phyloP scores from a whole-genome alignment of 2,329 filamentous ascomycete species.

The Aspergillus oerlinghausenensis region DNA sequence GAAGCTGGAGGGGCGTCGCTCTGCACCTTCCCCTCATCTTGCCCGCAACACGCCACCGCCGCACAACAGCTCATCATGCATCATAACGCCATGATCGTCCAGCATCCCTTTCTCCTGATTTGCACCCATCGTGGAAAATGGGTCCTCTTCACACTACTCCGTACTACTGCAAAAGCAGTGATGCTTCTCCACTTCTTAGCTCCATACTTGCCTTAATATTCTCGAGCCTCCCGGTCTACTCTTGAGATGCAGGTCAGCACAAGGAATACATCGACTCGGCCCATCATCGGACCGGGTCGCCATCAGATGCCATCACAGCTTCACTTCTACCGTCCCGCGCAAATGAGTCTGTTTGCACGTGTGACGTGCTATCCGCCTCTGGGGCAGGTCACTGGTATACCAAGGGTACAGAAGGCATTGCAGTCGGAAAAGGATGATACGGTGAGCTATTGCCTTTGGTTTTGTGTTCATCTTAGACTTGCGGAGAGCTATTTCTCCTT shows the following conservation, averaged over 20 bases:
- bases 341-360: constrained; percentile 50
- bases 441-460: constrained; percentile 14
- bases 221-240: not conserved
- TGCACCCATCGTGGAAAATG: not conserved
- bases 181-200: not conserved
- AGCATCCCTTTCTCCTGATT: not conserved
- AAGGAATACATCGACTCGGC: constrained; percentile 15
- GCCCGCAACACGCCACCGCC: constrained; percentile 10
- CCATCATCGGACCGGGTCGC: constrained; percentile 14
- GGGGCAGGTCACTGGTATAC: constrained; percentile 65
- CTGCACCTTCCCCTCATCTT: constrained; percentile 7
- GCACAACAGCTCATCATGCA: constrained; percentile 6
- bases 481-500: not conserved
- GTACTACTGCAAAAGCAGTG: not conserved
- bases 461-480: not conserved
- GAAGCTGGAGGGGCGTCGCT: not conserved
- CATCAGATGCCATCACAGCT: constrained; percentile 19
- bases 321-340: constrained; percentile 33
- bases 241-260: constrained; percentile 10
- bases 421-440: constrained; percentile 18
- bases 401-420: constrained; percentile 30
- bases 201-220: not conserved
- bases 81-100: constrained; percentile 4
- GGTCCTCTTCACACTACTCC: not conserved
- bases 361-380: constrained; percentile 66